phyloP scores from a whole-genome alignment of 2,329 filamentous ascomycete genomes.

The Pseudogymnoascus sp. region DNA sequence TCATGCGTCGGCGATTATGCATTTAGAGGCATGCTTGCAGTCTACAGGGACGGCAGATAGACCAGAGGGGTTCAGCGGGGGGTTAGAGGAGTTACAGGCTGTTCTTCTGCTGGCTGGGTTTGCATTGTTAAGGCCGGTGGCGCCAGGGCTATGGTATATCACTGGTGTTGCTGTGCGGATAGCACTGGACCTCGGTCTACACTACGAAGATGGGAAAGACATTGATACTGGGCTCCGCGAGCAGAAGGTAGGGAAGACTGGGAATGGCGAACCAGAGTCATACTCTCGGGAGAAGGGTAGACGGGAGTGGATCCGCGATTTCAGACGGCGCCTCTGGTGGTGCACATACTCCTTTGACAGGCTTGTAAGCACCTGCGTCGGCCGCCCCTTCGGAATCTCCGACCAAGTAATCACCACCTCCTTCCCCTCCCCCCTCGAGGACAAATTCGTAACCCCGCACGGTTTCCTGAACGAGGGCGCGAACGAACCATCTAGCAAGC shows the following conservation, averaged over 20 bases:
- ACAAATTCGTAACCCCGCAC: slow-evolving; percentile 73
- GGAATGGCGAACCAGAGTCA: slow-evolving; percentile 27
- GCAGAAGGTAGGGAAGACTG: slow-evolving; percentile 30
- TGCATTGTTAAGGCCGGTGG: slow-evolving; percentile 81
- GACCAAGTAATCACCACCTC: slow-evolving; percentile 95
- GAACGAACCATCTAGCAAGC: slow-evolving; percentile 72
- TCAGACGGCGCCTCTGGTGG: slow-evolving; percentile 88
- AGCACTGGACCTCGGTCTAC: slow-evolving; percentile 82
- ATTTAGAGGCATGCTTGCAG: slow-evolving; percentile 79
- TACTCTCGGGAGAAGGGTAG: slow-evolving; percentile 49
- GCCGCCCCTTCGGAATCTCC: slow-evolving; percentile 86
- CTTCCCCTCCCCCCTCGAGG: slow-evolving; percentile 82
- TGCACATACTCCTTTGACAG: slow-evolving; percentile 92
- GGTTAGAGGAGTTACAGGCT: slow-evolving; percentile 86
- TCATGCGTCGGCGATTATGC: slow-evolving; percentile 86
- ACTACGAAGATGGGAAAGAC: slow-evolving; percentile 79
- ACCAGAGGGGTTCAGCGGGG: slow-evolving; percentile 65
- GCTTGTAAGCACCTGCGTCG: slow-evolving; percentile 90
- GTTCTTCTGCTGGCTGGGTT: slow-evolving; percentile 86
- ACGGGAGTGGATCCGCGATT: slow-evolving; percentile 76
- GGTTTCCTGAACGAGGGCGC: slow-evolving; percentile 57
- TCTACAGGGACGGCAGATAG: slow-evolving; percentile 43
- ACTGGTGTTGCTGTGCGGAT: slow-evolving; percentile 86
- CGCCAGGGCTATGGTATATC: slow-evolving; percentile 94
- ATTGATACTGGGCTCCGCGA: slow-evolving; percentile 50